Evolutionary conservation across 2,329 filamentous ascomycete species (phyloP), one percentile per base, ranked within the genome.

Genomic region (Teratosphaeria epicoccoides): DNA sequence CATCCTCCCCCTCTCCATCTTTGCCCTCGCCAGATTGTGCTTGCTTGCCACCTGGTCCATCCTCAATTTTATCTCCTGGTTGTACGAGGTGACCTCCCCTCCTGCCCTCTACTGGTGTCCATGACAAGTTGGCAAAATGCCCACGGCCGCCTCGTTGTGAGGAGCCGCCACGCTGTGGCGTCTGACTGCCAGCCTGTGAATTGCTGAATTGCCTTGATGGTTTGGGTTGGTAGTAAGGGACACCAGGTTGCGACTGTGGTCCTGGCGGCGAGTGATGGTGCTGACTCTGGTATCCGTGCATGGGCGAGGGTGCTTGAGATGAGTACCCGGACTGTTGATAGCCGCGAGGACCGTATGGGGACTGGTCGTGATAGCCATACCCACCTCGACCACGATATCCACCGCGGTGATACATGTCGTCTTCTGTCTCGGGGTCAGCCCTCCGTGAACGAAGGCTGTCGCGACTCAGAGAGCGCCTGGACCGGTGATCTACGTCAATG

Each of bases 101-200:
- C 50, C 75, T 74, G 17, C 76, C 73, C 47, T 74, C 73, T 28
- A 74, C 74, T 43, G 81, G 76, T 51, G 79, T 85, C 85, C 87
- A 90, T 45, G 88, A 86, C 2, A 82, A 66, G 69, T 86, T 81
- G 69, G 83, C 76, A 73, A 84, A 79, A 70, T 83, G 72, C 56
- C 74, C 75, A 57, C 78, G 72, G 29, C 82, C 62, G 23, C 58
- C 62, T 50, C 63, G 52, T n/a, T 55, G 53, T 4, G 59, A 60
- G 11, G 81, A 76, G 6, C 76, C 75, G 52, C 76, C 75, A 12
- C 64, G 61, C 43, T 59, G 57, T 9, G 60, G 52, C 26, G 61
- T 52, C 20, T 59, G 53, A 37, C 50, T 54, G n/a, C 50, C 50
- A 7, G 52, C 40, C 17, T 59, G 61, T 24, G 59, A 56, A 43